A percentile compares a stretch with the other conserved stretches of the same genome.
phyloP scores from a whole-genome alignment of 2,329 filamentous ascomycete species.

The Aspergillus quadrilineatus region DNA sequence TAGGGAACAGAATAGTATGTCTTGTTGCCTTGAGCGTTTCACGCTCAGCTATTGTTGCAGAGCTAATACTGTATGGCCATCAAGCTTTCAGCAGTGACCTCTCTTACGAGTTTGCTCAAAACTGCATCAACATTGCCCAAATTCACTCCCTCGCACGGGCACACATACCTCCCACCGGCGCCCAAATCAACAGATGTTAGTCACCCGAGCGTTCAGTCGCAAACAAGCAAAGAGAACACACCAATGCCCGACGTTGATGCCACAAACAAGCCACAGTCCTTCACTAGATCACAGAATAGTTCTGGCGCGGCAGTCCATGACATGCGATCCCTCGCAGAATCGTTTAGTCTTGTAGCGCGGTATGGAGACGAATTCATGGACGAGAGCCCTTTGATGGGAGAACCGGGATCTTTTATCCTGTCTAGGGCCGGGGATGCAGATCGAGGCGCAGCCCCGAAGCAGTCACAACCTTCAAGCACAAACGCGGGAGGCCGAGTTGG shows the following conservation, averaged over 20 bases:
- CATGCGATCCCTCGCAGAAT: slow-evolving; percentile 45
- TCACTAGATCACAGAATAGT: slow-evolving; percentile 23
- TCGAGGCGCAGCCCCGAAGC: slow-evolving; percentile 23
- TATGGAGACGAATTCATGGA: slow-evolving; percentile 64
- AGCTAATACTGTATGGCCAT: neutral
- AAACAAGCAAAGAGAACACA: slow-evolving; percentile 51
- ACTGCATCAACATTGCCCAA: slow-evolving; percentile 54
- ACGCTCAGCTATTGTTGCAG: neutral
- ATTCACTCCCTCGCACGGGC: slow-evolving; percentile 59
- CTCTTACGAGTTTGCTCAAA: slow-evolving; percentile 56
- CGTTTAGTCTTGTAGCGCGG: slow-evolving; percentile 51
- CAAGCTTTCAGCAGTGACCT: slow-evolving; percentile 56
- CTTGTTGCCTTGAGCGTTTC: neutral
- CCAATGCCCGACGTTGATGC: slow-evolving; percentile 44
- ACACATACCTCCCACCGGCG: slow-evolving; percentile 57
- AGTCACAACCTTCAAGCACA: slow-evolving; percentile 11
- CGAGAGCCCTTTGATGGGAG: slow-evolving; percentile 61
- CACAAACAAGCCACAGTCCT: slow-evolving; percentile 26
- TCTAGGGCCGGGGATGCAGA: slow-evolving; percentile 40
- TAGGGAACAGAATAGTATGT: slow-evolving; percentile 55
- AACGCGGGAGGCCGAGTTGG: slow-evolving; percentile 20
- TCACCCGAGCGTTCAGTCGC: slow-evolving; percentile 35
- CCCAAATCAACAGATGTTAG: slow-evolving; percentile 40
- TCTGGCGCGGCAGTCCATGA: slow-evolving; percentile 34
- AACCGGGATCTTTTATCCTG: slow-evolving; percentile 63